Evolutionary conservation across 805 yeast genomes (phyloP), one percentile per base, ranked within the genome.

Genomic region (Clavispora fructus): DNA sequence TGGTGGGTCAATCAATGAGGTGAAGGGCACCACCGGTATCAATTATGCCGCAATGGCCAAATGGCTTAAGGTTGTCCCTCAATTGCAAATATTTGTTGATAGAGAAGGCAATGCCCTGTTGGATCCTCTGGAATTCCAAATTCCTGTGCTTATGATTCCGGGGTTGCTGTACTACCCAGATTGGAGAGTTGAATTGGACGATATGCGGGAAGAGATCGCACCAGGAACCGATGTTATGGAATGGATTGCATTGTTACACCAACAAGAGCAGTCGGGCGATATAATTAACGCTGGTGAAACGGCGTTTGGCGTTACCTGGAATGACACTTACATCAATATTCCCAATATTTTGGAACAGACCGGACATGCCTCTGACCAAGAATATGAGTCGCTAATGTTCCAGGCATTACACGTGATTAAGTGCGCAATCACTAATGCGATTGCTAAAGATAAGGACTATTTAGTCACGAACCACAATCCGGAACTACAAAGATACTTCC

Each of bases 41-140:
- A 40, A 47, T 29, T 53, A 43, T 40, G 11, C 23, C 11, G 40
- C 32, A 27, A 49, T 54, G 8, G 55, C 55, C 12, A 51, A 51
- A 30, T 54, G 58, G 58, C 55, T 54, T 23, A 47, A 48, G 4
- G 37, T 54, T 14, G 27, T 28, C 14, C 53, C 55, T 6, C 42
- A 46, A 9, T 13, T 54, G n/a, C n/a, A 32, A 8, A 37, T 53
- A 26, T 3, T 17, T 5, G 35, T 35, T 2, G 37, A 38, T 14
- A 35, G 28, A 6, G 33, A 29, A 8, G 46, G 47, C 6, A 33
- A 10, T 10, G 46, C 44, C 16, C 14, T 19, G 13, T 23, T 49
- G 23, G 50, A 45, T 23, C 28, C 50, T 16, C 37, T 25, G 27
- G 39, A 43, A 13, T 40, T 44, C 23, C 44, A 47, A 14, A 37